Percentiles rank a stretch among this genome's conserved stretches.
Evolutionary conservation across 208 protist genomes (phyloP).

Genomic region (Vickermania spadyakhi): DNA sequence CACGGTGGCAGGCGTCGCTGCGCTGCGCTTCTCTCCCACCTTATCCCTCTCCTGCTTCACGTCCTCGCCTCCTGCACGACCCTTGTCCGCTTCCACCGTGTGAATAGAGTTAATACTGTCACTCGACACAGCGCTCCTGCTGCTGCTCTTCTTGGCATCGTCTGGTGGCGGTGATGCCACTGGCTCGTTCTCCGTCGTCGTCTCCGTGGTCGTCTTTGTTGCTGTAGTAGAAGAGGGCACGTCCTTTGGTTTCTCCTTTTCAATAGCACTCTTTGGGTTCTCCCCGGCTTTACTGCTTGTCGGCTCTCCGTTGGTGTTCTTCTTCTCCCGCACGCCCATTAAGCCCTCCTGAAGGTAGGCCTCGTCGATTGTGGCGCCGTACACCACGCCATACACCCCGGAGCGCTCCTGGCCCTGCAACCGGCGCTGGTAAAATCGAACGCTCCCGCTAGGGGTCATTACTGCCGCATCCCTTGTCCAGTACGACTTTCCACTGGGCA

Average conservation of each 20-base stretch:
- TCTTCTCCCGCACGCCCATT: constrained; percentile 1
- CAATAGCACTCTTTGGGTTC: neutral
- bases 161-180: no score
- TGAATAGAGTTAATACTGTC: neutral
- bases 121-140: neutral
- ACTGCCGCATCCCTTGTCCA: constrained; percentile 7
- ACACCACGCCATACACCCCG: constrained; percentile 84
- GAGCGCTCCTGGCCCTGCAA: constrained; percentile 21
- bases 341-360: neutral
- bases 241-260: no score
- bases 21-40: neutral
- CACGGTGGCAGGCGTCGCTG: neutral
- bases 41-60: neutral
- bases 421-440: constrained; percentile 46
- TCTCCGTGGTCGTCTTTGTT: neutral
- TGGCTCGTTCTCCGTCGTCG: neutral
- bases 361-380: constrained; percentile 18
- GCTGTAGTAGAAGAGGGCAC: no score
- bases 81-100: neutral
- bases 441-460: constrained; percentile 40
- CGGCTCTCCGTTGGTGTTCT: neutral
- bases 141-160: neutral
- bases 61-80: neutral
- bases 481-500: constrained; percentile 14
- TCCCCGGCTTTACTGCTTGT: neutral